phyloP scores from a whole-genome alignment of 768 basidiomycete genomes.

The Pilatotrama ljubarskyi region DNA sequence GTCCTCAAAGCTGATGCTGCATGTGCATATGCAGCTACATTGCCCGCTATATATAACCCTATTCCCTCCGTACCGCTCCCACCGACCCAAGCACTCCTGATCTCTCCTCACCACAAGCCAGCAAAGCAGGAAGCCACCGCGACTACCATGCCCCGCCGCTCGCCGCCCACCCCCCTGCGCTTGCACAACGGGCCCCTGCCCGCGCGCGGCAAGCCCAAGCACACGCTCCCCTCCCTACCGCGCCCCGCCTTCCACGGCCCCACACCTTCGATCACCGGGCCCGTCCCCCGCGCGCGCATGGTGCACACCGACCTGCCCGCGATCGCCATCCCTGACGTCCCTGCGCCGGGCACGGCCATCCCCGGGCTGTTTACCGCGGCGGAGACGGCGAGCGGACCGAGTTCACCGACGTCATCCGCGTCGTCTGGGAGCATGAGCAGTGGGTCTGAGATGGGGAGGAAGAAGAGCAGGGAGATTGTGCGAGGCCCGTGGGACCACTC shows the following conservation, averaged over 20 bases:
- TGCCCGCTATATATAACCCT: conserved; percentile 2
- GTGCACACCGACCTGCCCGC: conserved; percentile 16
- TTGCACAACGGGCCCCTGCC: conserved; percentile 64
- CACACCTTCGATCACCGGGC: not conserved
- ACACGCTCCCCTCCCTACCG: conserved; percentile 68
- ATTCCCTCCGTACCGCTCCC: not conserved
- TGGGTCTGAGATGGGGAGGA: not conserved
- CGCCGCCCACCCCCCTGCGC: conserved; percentile 65
- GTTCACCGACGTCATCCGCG: conserved; percentile 21
- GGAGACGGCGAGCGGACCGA: conserved; percentile 15
- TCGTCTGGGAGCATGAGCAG: not conserved
- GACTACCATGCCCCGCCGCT: conserved; percentile 59
- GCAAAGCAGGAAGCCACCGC: no score
- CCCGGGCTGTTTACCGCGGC: not conserved
- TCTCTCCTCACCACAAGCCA: not conserved
- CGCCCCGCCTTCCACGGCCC: conserved; percentile 42
- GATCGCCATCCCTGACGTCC: conserved; percentile 11
- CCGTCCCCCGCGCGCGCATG: conserved; percentile 25
- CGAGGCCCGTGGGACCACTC: conserved; percentile 32
- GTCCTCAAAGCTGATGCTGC: not conserved
- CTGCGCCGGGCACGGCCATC: not conserved
- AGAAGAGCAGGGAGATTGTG: conserved; percentile 18
- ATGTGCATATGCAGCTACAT: not conserved
- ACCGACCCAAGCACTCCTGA: not conserved
- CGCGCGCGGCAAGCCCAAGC: conserved; percentile 58